Evolutionary conservation across 768 basidiomycete genomes (phyloP).

Genomic region (Lepiota venenata): DNA sequence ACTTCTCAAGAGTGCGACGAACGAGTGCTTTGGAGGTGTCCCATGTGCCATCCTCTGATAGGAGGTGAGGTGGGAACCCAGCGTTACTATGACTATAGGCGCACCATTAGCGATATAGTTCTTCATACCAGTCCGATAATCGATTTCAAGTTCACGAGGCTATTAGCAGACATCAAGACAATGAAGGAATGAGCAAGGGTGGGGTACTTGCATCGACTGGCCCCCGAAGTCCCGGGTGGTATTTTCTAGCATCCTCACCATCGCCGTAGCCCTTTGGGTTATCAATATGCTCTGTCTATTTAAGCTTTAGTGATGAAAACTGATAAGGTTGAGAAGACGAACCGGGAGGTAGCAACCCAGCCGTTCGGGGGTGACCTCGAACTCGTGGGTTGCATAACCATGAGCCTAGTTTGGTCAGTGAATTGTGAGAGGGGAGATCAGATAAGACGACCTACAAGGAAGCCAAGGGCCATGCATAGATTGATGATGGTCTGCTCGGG

Average conservation of each 20-base stretch:
- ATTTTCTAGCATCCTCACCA: conserved; percentile 78
- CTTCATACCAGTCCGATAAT: conserved; percentile 88
- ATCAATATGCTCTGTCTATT: conserved; percentile 84
- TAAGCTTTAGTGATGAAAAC: neutral
- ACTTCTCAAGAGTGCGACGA: conserved; percentile 67
- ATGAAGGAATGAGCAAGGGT: conserved; percentile 6
- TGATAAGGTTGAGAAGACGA: conserved; percentile 18
- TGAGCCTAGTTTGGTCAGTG: conserved; percentile 47
- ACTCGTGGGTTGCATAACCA: conserved; percentile 79
- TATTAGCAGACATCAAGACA: conserved; percentile 20
- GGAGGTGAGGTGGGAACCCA: neutral
- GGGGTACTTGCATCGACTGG: conserved; percentile 65
- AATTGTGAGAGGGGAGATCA: neutral
- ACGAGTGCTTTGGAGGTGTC: conserved; percentile 83
- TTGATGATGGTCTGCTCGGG: conserved; percentile 74
- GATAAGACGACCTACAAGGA: conserved; percentile 58
- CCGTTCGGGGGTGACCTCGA: conserved; percentile 81
- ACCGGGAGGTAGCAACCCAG: conserved; percentile 85
- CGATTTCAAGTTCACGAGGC: conserved; percentile 83
- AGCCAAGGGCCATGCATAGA: conserved; percentile 86
- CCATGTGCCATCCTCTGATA: conserved; percentile 69
- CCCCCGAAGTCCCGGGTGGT: conserved; percentile 71
- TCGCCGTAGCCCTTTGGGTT: conserved; percentile 90
- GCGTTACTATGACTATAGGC: neutral
- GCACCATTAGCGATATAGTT: conserved; percentile 87